Percentiles rank a stretch among this genome's conserved stretches.
Evolutionary conservation across 768 basidiomycete genomes (phyloP).

Genomic region (Termitomyces sp.): DNA sequence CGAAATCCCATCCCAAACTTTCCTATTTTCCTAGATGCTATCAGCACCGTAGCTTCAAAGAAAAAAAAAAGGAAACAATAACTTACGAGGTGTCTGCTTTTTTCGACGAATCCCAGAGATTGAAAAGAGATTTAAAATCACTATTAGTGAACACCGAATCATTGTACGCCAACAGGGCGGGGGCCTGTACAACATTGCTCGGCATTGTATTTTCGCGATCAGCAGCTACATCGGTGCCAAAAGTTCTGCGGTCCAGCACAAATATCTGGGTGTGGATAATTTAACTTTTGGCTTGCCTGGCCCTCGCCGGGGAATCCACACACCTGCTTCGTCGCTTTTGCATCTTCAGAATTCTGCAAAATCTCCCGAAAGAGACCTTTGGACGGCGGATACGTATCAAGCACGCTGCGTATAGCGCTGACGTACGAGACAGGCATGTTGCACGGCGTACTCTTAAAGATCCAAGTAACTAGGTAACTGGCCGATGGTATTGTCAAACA

Average conservation of each 20-base stretch:
- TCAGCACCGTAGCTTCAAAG: background rate
- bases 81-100: conserved; percentile 36
- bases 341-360: conserved; percentile 47
- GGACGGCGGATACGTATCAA: conserved; percentile 40
- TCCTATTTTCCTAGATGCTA: conserved; percentile 37
- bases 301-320: background rate
- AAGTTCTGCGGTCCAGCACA: conserved; percentile 32
- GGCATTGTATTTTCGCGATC: background rate
- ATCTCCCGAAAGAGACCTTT: conserved; percentile 40
- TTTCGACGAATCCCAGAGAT: conserved; percentile 42
- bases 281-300: background rate
- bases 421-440: conserved; percentile 6
- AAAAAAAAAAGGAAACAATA: background rate
- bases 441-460: too few species aligned
- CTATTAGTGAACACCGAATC: conserved; percentile 31
- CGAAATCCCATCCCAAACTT: conserved; percentile 50
- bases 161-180: conserved; percentile 43
- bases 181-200: conserved; percentile 29
- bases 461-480: too few species aligned
- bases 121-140: conserved; percentile 41
- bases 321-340: conserved; percentile 39
- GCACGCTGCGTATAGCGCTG: conserved; percentile 21
- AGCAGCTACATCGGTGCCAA: conserved; percentile 17
- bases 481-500: background rate
- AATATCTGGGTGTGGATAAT: conserved; percentile 27